A percentile compares a stretch with the other conserved stretches of the same genome.
These are phyloP conservation scores for Wickerhamiella siamensis DNA, from an alignment of 805 yeast species.

Conservation along the genomic window DNA sequence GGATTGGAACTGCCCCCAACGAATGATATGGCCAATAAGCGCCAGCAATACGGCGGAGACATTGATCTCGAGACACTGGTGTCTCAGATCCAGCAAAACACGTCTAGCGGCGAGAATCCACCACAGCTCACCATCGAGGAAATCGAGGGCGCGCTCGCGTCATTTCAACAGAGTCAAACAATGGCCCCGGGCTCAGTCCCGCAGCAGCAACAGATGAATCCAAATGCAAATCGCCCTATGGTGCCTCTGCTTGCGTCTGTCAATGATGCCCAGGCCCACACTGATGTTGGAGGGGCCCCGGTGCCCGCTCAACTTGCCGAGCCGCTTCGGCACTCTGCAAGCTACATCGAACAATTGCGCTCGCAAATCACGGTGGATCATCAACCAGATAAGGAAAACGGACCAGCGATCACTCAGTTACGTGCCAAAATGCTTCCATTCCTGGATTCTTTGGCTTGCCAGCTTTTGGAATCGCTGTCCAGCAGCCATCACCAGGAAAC, in stretches of 20 bases:
- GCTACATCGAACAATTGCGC: neutral
- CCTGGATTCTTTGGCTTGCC: slow-evolving; percentile 70
- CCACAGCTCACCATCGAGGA: slow-evolving; percentile 15
- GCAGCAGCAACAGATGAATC: neutral
- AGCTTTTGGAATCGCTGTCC: slow-evolving; percentile 49
- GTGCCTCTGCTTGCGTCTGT: neutral
- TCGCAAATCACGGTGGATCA: neutral
- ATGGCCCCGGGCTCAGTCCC: neutral
- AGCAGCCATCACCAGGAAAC: slow-evolving; percentile 65
- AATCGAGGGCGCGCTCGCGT: slow-evolving; percentile 19
- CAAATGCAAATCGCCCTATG: neutral
- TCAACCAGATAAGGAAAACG: neutral
- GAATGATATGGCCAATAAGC: neutral
- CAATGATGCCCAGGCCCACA: neutral
- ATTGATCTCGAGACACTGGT: slow-evolving; percentile 19
- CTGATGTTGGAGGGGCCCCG: neutral
- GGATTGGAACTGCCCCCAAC: slow-evolving; percentile 3
- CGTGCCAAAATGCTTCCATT: slow-evolving; percentile 36
- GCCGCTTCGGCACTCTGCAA: neutral
- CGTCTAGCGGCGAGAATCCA: slow-evolving; percentile 9
- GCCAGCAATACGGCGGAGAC: slow-evolving; percentile 8
- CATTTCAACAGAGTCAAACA: slow-evolving; percentile 6
- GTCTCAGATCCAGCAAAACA: slow-evolving; percentile 17
- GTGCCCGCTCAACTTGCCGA: neutral
- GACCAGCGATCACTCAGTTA: neutral